These are phyloP conservation scores for Starmera dryadoides DNA, from an alignment of 805 yeast genomes.

Conservation along the genomic window DNA sequence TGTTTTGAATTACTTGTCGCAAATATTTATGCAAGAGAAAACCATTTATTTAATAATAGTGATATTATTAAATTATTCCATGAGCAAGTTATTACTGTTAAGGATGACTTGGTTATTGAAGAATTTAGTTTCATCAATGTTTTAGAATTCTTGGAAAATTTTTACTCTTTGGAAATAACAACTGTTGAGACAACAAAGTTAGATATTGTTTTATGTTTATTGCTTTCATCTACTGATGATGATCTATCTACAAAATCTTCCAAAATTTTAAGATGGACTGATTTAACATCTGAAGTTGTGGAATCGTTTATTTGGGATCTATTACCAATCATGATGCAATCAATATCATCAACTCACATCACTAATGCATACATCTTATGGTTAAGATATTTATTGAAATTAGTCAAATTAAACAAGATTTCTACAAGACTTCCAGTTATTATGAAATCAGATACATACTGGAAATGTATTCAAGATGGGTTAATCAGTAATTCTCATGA, in stretches of 20 bases:
- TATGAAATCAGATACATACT: conserved; percentile 30
- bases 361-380: conserved; percentile 46
- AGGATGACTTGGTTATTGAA: not conserved
- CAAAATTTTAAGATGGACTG: conserved; percentile 49
- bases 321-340: conserved; percentile 29
- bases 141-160: conserved; percentile 6
- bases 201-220: conserved; percentile 24
- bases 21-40: not conserved
- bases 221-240: conserved; percentile 31
- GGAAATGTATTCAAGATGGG: conserved; percentile 52
- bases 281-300: conserved; percentile 14
- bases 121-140: not conserved
- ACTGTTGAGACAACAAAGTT: conserved; percentile 6
- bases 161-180: conserved; percentile 6
- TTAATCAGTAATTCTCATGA: conserved; percentile 54
- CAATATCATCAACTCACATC: conserved; percentile 22
- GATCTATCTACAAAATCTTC: conserved; percentile 29
- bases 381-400: conserved; percentile 40
- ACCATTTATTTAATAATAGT: not conserved
- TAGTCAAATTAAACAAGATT: conserved; percentile 3
- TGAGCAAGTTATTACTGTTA: not conserved
- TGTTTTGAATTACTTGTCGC: not conserved
- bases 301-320: conserved; percentile 38
- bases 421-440: conserved; percentile 1
- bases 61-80: not conserved